A percentile compares a stretch with the other conserved stretches of the same genome.
phyloP scores from a whole-genome alignment of 495 filamentous ascomycete genomes.

The Cercophora sp. region DNA sequence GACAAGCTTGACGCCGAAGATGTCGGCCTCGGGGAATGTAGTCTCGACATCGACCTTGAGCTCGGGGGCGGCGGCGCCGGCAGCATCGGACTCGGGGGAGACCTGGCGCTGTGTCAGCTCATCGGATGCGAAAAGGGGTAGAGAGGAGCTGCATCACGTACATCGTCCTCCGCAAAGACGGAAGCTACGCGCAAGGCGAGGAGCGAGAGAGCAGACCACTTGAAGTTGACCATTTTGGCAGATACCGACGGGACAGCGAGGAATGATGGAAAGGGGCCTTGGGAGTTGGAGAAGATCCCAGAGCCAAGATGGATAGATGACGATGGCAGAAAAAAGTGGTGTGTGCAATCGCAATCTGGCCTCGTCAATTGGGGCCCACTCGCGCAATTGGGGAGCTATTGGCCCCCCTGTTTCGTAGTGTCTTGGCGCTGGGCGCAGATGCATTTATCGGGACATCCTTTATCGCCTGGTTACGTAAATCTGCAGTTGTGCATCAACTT shows the following conservation, averaged over 20 bases:
- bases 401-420: no score
- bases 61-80: slow-evolving; percentile 46
- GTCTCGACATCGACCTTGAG: slow-evolving; percentile 72
- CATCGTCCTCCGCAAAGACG: slow-evolving; percentile 57
- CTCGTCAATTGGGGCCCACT: slow-evolving; percentile 9
- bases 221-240: slow-evolving; percentile 66
- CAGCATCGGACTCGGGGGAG: slow-evolving; percentile 38
- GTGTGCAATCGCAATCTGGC: slow-evolving; percentile 15
- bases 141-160: slow-evolving; percentile 38
- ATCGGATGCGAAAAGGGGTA: neutral
- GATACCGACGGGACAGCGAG: slow-evolving; percentile 20
- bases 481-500: no score
- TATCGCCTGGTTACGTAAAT: neutral
- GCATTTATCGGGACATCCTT: neutral
- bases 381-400: slow-evolving; percentile 4
- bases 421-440: neutral
- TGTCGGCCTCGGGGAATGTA: slow-evolving; percentile 80
- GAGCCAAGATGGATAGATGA: slow-evolving; percentile 11
- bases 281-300: slow-evolving; percentile 12
- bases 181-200: slow-evolving; percentile 65
- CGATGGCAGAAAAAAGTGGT: slow-evolving; percentile 9
- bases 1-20: slow-evolving; percentile 93
- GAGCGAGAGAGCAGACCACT: slow-evolving; percentile 65
- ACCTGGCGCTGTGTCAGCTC: slow-evolving; percentile 5
- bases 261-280: slow-evolving; percentile 20